phyloP scores from a whole-genome alignment of 2,329 filamentous ascomycete species.

The Ceratocystis huliohia region DNA sequence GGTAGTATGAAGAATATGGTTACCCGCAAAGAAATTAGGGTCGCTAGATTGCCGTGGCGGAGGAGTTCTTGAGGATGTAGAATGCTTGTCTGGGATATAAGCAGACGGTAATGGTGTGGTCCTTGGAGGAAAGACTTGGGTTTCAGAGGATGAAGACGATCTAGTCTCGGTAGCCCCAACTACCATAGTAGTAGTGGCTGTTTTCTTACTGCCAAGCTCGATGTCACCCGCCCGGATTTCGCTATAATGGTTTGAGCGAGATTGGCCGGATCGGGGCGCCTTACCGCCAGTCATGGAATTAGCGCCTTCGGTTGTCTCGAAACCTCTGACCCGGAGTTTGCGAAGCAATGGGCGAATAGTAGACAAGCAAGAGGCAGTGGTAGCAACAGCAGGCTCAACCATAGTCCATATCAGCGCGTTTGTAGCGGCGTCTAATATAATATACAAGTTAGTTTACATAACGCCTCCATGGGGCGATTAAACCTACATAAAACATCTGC shows the following conservation, averaged over 20 bases:
- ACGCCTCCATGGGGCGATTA: background rate
- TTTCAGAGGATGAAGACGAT: slow-evolving; percentile 16
- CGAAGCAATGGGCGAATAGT: slow-evolving; percentile 44
- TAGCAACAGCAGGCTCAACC: slow-evolving; percentile 44
- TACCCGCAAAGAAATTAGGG: slow-evolving; percentile 5
- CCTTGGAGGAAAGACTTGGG: slow-evolving; percentile 7
- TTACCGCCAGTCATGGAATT: slow-evolving; percentile 10
- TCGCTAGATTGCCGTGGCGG: background rate
- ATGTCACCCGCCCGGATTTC: slow-evolving; percentile 15
- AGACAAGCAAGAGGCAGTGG: slow-evolving; percentile 40
- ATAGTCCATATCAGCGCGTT: slow-evolving; percentile 45
- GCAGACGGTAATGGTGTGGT: background rate
- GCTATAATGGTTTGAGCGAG: slow-evolving; percentile 22
- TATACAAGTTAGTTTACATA: slow-evolving; percentile 5
- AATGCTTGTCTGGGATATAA: background rate
- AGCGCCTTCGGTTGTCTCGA: slow-evolving; percentile 26
- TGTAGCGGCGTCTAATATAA: slow-evolving; percentile 32
- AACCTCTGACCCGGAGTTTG: slow-evolving; percentile 36
- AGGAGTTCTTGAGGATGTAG: background rate
- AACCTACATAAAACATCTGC: slow-evolving; percentile 38
- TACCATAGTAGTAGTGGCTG: slow-evolving; percentile 12
- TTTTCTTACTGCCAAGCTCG: slow-evolving; percentile 18
- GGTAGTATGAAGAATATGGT: slow-evolving; percentile 15
- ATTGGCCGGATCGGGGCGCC: slow-evolving; percentile 26
- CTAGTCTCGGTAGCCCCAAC: slow-evolving; percentile 15